phyloP scores from a whole-genome alignment of 495 filamentous ascomycete genomes.

The Penicillium turbatum region DNA sequence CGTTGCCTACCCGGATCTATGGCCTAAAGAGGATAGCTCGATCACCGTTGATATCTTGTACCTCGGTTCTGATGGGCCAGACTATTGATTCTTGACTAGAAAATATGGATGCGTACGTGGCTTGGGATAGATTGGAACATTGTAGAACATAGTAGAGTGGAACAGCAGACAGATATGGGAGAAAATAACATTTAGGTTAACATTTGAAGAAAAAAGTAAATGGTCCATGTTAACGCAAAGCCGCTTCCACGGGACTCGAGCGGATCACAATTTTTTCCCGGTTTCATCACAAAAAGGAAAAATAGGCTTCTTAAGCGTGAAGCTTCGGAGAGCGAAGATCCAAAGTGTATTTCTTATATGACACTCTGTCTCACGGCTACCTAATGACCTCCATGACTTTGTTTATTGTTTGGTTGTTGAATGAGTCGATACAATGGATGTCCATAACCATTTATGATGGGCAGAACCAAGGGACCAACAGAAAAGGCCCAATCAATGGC shows the following conservation, averaged over 20 bases:
- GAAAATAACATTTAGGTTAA: background rate
- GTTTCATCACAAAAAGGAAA: slow-evolving; percentile 5
- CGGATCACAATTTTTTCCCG: slow-evolving; percentile 5
- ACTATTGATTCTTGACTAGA: background rate
- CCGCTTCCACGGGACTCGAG: background rate
- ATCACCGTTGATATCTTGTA: background rate
- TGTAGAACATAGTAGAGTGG: background rate
- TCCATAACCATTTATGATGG: slow-evolving; percentile 5
- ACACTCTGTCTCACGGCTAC: background rate
- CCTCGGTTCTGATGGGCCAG: background rate
- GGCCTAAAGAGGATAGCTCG: slow-evolving; percentile 8
- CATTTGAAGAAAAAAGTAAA: slow-evolving; percentile 1
- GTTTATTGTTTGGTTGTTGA: background rate
- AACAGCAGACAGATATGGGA: no score
- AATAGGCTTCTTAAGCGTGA: background rate
- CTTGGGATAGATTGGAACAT: background rate
- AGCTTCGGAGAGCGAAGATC: background rate
- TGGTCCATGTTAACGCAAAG: background rate
- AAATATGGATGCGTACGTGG: background rate
- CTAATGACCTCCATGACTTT: background rate
- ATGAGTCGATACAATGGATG: no score
- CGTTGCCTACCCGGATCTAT: slow-evolving; percentile 12
- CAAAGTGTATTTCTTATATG: background rate
- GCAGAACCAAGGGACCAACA: slow-evolving; percentile 13
- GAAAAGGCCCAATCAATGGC: slow-evolving; percentile 16